Evolutionary conservation across 305 asterid species (phyloP), one percentile per base, ranked within the genome.

Genomic region (Rubia peregrina): DNA sequence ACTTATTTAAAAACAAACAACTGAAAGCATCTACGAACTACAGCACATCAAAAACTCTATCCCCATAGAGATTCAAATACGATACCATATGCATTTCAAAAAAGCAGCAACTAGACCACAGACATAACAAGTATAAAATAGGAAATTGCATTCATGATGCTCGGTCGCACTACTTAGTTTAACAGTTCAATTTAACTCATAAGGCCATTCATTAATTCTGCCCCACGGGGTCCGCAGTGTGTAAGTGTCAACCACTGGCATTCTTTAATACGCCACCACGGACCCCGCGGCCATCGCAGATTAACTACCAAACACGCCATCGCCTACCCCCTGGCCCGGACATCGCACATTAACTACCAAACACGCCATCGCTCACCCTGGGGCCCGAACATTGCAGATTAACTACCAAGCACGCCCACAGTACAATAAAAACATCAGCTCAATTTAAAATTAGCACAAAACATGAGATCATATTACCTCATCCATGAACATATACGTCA

Each of bases 111-210:
- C 33, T 30, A 30, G 3, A 30, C 33, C 33, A 30, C 33, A 30
- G 33, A 30, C 33, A 30, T 30, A 30, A 30, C 33, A 48, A 48
- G 51, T 30, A 9, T 46, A 38, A 10, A 53, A 51, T 22, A 13
- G 56, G 76, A 64, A 51, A 72, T 0, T 5, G 38, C 6, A 22
- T 12, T 26, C 68, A 57, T 65, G 67, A 46, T 12, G n/a, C 67
- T 61, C 19, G 5, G 36, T 14, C 46, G 16, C 5, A 16, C 65
- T 56, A 9, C 48, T 43, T 73, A 51, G 49, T 67, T 43, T 26
- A 48, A 57, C 67, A 59, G 44, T 26, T n/a, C 16, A 30, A 55
- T 53, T 65, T 46, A 65, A 42, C 22, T 14, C 71, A 30, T 6
- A 68, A 14, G 68, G 21, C 61, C 51, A 68, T 17, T 30, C 24